Conservation (phyloP, 78 protist genomes). For the Dictyostelium citrinum region DNA sequence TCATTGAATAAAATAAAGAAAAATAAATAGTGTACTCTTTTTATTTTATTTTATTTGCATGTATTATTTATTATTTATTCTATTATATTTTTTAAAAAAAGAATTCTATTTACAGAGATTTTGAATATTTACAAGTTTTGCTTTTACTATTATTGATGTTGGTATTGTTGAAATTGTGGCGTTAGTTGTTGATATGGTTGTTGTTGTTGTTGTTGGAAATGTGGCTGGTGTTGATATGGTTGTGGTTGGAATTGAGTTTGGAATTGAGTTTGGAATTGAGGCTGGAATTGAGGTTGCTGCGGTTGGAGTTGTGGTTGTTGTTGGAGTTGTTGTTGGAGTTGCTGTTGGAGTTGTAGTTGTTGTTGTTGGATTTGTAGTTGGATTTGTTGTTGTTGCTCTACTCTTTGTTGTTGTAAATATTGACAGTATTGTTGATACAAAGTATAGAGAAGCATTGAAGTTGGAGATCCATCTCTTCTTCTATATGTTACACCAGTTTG, state of each 20-base stretch:
- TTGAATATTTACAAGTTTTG: too few species aligned
- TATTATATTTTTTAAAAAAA: too few species aligned
- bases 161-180: background rate
- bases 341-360: background rate
- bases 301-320: background rate
- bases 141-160: background rate
- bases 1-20: too few species aligned
- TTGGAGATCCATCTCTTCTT: background rate
- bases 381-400: background rate
- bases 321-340: background rate
- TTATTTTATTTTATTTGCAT: too few species aligned
- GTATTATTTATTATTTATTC: too few species aligned
- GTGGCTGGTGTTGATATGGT: background rate
- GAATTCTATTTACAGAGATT: too few species aligned
- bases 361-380: background rate
- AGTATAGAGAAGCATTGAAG: background rate
- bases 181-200: background rate
- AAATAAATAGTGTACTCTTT: too few species aligned
- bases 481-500: background rate
- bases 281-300: background rate
- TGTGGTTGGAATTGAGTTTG: background rate
- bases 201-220: background rate
- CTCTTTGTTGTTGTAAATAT: background rate
- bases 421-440: background rate
- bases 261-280: background rate